These are phyloP conservation scores for Xylona heveae DNA, from an alignment of 495 filamentous ascomycete genomes.

Conservation along the genomic window DNA sequence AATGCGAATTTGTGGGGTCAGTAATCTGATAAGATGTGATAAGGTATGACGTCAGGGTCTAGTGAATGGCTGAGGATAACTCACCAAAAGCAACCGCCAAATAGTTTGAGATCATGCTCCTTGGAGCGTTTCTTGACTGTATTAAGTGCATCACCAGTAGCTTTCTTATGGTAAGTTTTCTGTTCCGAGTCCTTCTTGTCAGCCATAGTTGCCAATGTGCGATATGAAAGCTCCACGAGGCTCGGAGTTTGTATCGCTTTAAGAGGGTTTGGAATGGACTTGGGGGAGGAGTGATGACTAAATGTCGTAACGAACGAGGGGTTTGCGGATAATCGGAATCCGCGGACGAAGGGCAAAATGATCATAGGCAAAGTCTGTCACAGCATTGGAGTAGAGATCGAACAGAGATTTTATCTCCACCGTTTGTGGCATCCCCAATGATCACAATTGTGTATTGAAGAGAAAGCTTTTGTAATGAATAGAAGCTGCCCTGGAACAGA, in stretches of 20 bases:
- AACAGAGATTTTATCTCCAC: too few species aligned
- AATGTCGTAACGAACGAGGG: too few species aligned
- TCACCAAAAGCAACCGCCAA: constrained; percentile 82
- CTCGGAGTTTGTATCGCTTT: too few species aligned
- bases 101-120: constrained; percentile 58
- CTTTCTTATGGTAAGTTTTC: constrained; percentile 67
- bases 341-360: too few species aligned
- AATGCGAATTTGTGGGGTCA: constrained; percentile 8
- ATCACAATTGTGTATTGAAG: too few species aligned
- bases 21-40: constrained; percentile 6
- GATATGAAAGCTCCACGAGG: too few species aligned
- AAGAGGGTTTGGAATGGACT: too few species aligned
- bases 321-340: too few species aligned
- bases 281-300: too few species aligned
- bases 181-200: constrained; percentile 23
- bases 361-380: too few species aligned
- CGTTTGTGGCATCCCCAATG: too few species aligned
- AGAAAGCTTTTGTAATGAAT: constrained; percentile 5
- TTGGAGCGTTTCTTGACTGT: constrained; percentile 56
- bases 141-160: constrained; percentile 50
- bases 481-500: constrained; percentile 7
- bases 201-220: constrained; percentile 17
- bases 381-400: too few species aligned
- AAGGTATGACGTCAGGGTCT: constrained; percentile 3
- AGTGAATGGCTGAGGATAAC: constrained; percentile 10